Percentiles rank a stretch among this genome's conserved stretches.
phyloP scores from a whole-genome alignment of 176 grass and related monocot genomes.

The Microstegium vimineum region DNA sequence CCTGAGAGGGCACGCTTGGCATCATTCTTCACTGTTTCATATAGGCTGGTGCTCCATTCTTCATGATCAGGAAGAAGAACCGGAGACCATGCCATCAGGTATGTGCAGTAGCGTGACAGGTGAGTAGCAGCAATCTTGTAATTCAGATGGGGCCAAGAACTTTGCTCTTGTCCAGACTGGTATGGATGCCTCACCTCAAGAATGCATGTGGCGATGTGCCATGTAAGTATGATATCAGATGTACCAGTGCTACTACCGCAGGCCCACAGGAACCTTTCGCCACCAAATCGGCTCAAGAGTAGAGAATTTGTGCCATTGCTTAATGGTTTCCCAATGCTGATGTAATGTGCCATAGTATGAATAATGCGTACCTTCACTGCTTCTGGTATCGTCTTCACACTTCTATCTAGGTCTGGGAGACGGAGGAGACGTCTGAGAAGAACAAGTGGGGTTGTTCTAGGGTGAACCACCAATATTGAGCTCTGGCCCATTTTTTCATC shows the following conservation, averaged over 20 bases:
- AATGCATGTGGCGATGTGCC: slow-evolving; percentile 24
- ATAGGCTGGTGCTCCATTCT: slow-evolving; percentile 12
- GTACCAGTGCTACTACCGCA: not conserved
- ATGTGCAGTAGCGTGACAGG: not conserved
- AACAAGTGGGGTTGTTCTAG: not conserved
- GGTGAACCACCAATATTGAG: not conserved
- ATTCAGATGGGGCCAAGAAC: not conserved
- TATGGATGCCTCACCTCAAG: not conserved
- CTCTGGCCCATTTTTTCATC: not conserved
- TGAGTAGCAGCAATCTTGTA: not conserved
- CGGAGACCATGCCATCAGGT: not conserved
- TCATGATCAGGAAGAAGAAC: not conserved
- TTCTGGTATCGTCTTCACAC: not conserved
- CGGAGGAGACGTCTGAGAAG: not conserved
- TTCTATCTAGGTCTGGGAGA: not conserved
- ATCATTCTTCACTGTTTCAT: not conserved
- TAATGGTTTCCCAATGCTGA: not conserved
- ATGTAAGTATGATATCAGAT: not conserved
- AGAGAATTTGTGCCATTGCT: not conserved
- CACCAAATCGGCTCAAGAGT: not conserved
- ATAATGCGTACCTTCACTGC: not conserved
- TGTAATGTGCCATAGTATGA: not conserved
- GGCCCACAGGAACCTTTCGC: not conserved
- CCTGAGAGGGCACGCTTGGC: not conserved
- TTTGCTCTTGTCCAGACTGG: not conserved